phyloP scores from a whole-genome alignment of 2,329 filamentous ascomycete species.

The Fusarium solani-melongenae region DNA sequence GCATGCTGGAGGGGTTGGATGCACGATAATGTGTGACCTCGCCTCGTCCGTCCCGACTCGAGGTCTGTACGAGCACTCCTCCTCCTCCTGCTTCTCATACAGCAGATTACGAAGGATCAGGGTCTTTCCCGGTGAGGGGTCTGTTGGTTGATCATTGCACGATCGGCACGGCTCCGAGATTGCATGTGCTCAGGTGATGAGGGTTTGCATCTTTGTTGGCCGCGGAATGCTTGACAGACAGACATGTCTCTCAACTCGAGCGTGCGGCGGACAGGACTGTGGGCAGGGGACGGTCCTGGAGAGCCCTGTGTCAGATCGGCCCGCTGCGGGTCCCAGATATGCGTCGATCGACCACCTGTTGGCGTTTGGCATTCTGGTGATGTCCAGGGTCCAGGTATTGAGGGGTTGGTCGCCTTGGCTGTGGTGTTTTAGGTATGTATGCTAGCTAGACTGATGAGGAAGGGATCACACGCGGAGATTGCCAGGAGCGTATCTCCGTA shows the following conservation, averaged over 20 bases:
- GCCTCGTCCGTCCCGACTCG: background rate
- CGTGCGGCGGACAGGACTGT: background rate
- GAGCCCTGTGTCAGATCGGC: conserved; percentile 36
- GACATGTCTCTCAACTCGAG: conserved; percentile 5
- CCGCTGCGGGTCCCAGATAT: conserved; percentile 35
- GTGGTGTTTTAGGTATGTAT: background rate
- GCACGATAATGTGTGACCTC: background rate
- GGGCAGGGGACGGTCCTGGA: conserved; percentile 3
- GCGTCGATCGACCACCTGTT: conserved; percentile 31
- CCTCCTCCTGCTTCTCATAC: background rate
- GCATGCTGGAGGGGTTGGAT: conserved; percentile 1
- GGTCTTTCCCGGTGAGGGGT: background rate
- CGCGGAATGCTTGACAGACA: background rate
- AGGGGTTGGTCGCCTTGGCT: background rate
- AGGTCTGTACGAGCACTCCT: background rate
- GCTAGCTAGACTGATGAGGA: conserved; percentile 7
- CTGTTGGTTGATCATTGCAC: conserved; percentile 19
- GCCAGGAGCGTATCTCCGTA: background rate
- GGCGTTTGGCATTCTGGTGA: conserved; percentile 24
- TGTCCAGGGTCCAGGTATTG: conserved; percentile 16
- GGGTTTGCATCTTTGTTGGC: conserved; percentile 16
- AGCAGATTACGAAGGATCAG: conserved; percentile 2
- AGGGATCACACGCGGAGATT: conserved; percentile 17
- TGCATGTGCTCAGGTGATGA: conserved; percentile 2
- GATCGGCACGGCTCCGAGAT: conserved; percentile 18